Percentiles rank a stretch among this genome's conserved stretches.
Conservation (phyloP, 768 basidiomycete genomes). For the Boletellus sp. region DNA sequence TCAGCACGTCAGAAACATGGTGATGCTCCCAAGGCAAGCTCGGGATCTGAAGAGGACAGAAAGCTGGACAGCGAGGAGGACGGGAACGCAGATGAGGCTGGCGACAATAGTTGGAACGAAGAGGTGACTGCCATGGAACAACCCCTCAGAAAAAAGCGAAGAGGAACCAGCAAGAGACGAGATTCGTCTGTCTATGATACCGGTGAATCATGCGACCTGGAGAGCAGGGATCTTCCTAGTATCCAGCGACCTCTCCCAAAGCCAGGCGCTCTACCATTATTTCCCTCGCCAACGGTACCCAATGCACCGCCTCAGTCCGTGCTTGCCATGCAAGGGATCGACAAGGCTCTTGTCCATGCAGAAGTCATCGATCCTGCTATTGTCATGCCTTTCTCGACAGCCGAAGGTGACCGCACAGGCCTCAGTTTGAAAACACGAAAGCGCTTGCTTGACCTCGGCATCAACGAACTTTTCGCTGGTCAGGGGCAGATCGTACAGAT, state of each 20-base stretch:
- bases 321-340: slow-evolving; percentile 77
- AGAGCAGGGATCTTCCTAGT: background rate
- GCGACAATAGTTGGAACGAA: slow-evolving; percentile 4
- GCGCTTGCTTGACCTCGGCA: slow-evolving; percentile 70
- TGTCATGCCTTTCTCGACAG: slow-evolving; percentile 41
- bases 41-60: slow-evolving; percentile 24
- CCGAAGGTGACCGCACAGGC: slow-evolving; percentile 40
- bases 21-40: slow-evolving; percentile 13
- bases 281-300: slow-evolving; percentile 65
- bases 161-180: slow-evolving; percentile 26
- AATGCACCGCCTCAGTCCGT: slow-evolving; percentile 64
- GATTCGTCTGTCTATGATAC: slow-evolving; percentile 13
- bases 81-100: slow-evolving; percentile 18
- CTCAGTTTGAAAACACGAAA: slow-evolving; percentile 58
- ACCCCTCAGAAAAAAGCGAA: slow-evolving; percentile 46
- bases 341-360: slow-evolving; percentile 67
- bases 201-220: background rate
- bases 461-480: slow-evolving; percentile 90
- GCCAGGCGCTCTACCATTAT: slow-evolving; percentile 52
- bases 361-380: slow-evolving; percentile 59
- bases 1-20: slow-evolving; percentile 26
- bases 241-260: slow-evolving; percentile 6
- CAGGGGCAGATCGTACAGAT: slow-evolving; percentile 20
- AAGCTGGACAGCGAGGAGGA: slow-evolving; percentile 14
- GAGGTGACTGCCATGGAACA: slow-evolving; percentile 12